These are phyloP conservation scores for Sclerotinia glacialis DNA, from an alignment of 2,329 filamentous ascomycete species.

Conservation along the genomic window DNA sequence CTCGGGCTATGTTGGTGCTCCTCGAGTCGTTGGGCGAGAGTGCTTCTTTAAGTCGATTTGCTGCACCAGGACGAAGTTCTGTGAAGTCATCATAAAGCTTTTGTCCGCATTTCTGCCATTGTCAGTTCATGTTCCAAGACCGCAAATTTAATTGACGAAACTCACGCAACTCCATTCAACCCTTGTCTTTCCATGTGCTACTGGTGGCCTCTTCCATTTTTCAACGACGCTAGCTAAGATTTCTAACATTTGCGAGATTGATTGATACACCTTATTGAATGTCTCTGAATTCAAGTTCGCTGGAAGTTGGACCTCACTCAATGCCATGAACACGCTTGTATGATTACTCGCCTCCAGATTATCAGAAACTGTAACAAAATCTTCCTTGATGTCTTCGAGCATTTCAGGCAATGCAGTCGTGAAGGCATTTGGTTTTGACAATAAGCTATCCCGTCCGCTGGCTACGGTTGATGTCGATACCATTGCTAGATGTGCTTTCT, in stretches of 20 bases:
- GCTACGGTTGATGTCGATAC: not conserved
- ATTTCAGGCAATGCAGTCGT: not conserved
- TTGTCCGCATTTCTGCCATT: slow-evolving; percentile 25
- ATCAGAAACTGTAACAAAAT: not conserved
- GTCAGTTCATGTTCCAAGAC: not conserved
- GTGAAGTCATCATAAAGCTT: slow-evolving; percentile 25
- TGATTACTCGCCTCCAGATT: not conserved
- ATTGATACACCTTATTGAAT: not conserved
- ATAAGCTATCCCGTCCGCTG: not conserved
- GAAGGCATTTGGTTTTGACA: not conserved
- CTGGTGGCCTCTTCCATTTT: not conserved
- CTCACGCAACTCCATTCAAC: slow-evolving; percentile 23
- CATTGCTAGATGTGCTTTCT: not conserved
- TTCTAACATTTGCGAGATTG: not conserved
- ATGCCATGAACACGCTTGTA: not conserved
- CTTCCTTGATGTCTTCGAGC: not conserved
- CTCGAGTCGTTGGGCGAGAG: not conserved
- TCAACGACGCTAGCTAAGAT: not conserved
- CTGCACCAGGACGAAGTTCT: slow-evolving; percentile 21
- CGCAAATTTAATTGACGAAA: not conserved
- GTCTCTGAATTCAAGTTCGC: not conserved
- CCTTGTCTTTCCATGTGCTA: slow-evolving; percentile 20
- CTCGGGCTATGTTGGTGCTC: not conserved
- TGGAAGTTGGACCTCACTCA: not conserved
- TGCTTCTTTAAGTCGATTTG: slow-evolving; percentile 3